Evolutionary conservation across 2,329 filamentous ascomycete genomes (phyloP).

Genomic region (Pseudogymnoascus sp.): DNA sequence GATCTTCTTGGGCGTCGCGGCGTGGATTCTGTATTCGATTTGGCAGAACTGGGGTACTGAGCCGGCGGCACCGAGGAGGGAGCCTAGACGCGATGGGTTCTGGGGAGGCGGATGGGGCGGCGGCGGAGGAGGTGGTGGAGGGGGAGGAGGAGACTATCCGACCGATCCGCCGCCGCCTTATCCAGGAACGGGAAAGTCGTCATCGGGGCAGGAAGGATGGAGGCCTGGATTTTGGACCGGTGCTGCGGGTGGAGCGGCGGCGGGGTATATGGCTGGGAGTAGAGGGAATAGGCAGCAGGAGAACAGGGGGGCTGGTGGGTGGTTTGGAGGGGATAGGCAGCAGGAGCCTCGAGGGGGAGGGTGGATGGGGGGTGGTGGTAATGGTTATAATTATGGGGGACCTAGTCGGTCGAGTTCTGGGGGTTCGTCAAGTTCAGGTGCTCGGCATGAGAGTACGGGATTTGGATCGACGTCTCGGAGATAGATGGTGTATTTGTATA

Average conservation of each 20-base stretch:
- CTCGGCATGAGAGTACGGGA: constrained; percentile 51
- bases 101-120: constrained; percentile 36
- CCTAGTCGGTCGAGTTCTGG: constrained; percentile 30
- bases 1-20: constrained; percentile 51
- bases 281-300: constrained; percentile 34
- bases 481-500: constrained; percentile 25
- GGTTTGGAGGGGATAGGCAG: constrained; percentile 19
- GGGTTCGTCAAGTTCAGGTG: constrained; percentile 41
- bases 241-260: constrained; percentile 58
- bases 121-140: constrained; percentile 21
- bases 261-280: constrained; percentile 55
- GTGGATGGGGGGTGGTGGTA: constrained; percentile 21
- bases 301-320: constrained; percentile 15
- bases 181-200: constrained; percentile 19
- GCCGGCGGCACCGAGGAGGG: constrained; percentile 10
- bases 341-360: constrained; percentile 10
- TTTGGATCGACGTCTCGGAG: constrained; percentile 62
- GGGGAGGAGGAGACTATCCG: constrained; percentile 15
- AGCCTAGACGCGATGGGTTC: constrained; percentile 32
- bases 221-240: constrained; percentile 69
- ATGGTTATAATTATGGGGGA: constrained; percentile 28
- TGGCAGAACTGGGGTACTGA: constrained; percentile 25
- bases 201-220: constrained; percentile 44
- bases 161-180: constrained; percentile 28
- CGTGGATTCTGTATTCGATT: constrained; percentile 55